phyloP scores from a whole-genome alignment of 2,329 filamentous ascomycete genomes.

The Penicillium sp. region DNA sequence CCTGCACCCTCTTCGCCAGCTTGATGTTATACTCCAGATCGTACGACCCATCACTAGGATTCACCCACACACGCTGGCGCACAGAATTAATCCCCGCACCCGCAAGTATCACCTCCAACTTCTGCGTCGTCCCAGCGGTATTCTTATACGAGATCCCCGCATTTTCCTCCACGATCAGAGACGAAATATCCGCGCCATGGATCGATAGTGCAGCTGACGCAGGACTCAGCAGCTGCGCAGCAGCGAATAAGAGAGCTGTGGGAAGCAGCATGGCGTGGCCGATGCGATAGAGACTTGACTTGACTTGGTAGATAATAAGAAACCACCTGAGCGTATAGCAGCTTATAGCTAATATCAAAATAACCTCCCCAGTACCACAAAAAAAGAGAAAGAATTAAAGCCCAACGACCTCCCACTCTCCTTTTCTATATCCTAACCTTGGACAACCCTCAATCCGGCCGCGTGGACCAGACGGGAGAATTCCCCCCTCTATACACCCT shows the following conservation, averaged over 20 bases:
- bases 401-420: neutral
- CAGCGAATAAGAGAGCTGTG: conserved; percentile 25
- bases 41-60: conserved; percentile 68
- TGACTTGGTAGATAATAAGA: neutral
- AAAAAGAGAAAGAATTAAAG: neutral
- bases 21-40: conserved; percentile 72
- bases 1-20: conserved; percentile 69
- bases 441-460: neutral
- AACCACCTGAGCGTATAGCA: neutral
- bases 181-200: conserved; percentile 74
- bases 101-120: conserved; percentile 68
- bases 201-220: conserved; percentile 62
- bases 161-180: conserved; percentile 66
- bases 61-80: conserved; percentile 75
- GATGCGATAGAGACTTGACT: neutral
- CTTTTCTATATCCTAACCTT: neutral
- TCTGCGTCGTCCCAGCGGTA: conserved; percentile 56
- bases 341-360: neutral
- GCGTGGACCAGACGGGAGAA: conserved; percentile 5
- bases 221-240: conserved; percentile 26
- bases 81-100: conserved; percentile 71
- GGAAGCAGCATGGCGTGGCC: conserved; percentile 20
- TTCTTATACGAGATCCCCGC: conserved; percentile 67
- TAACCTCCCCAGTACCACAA: neutral
- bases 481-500: conserved; percentile 4